Evolutionary conservation across 2,329 filamentous ascomycete genomes (phyloP).

Genomic region (Furcasterigmium furcatum): DNA sequence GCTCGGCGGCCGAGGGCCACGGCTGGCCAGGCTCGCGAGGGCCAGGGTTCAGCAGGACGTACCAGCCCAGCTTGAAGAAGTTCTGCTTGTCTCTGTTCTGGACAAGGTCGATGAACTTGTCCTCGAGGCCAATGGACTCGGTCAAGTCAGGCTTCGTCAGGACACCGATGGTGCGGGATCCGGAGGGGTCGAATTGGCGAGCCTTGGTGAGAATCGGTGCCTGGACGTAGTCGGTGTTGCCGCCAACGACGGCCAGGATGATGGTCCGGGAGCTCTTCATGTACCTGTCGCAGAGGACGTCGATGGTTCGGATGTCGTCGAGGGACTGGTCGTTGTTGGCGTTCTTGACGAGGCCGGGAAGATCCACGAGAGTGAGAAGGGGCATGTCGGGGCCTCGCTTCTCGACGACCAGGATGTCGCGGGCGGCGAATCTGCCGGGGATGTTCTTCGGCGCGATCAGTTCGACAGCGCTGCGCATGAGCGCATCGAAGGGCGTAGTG

Average conservation of each 20-base stretch:
- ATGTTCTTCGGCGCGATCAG: constrained; percentile 47
- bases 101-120: constrained; percentile 52
- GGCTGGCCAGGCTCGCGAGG: constrained; percentile 36
- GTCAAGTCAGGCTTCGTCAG: constrained; percentile 51
- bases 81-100: constrained; percentile 47
- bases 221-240: constrained; percentile 52
- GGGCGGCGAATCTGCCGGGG: constrained; percentile 46
- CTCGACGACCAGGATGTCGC: constrained; percentile 55
- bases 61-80: constrained; percentile 50
- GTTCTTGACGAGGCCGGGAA: constrained; percentile 56
- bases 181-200: constrained; percentile 45
- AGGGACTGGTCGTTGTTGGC: constrained; percentile 50
- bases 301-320: constrained; percentile 49
- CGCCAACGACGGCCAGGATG: constrained; percentile 52
- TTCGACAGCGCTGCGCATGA: constrained; percentile 48
- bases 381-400: constrained; percentile 57
- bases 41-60: constrained; percentile 46
- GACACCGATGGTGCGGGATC: constrained; percentile 47
- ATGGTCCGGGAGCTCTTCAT: constrained; percentile 55
- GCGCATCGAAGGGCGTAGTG: constrained; percentile 42
- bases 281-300: constrained; percentile 47
- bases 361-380: constrained; percentile 58
- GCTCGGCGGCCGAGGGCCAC: constrained; percentile 39
- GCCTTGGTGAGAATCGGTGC: constrained; percentile 49
- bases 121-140: constrained; percentile 48